Base-by-base conservation (phyloP, 129 eudicot genomes). In the Pulicaria dysenterica region DNA sequence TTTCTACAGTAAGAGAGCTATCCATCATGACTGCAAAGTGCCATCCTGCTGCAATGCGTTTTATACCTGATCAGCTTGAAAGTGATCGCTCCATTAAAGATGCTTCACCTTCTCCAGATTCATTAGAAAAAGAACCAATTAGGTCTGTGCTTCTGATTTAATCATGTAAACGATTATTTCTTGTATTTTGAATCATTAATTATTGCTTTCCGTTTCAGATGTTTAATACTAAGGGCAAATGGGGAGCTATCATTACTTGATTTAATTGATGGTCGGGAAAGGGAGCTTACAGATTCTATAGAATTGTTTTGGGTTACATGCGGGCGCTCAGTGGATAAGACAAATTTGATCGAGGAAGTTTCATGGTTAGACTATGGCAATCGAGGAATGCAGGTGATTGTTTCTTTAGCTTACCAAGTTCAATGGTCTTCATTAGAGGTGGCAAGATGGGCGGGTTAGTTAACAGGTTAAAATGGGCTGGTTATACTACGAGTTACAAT, bases 1-100 rank as follows among this genome's bases (percentile, higher is more conserved):
- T 93, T 93, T 89, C 98, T 90, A 93, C 98, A 90, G 98, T 93
- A 93, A 95, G 98, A 79, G 96, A 93, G 82, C 92, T 93, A 67
- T 93, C 98, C 48, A 93, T 93, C 84, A 87, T 93, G 95, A 93
- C 96, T 43, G 98, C 95, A 37, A 93, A 93, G 81, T 85, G 92
- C 83, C 98, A 90, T 83, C 98, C 98, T 61, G 92, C 95, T 61
- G 88, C 95, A 57, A 93, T 93, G 96, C 90, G 88, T 13, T 85
- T 93, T 73, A 85, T 93, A 73, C 98, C 98, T 7, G 92, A 93
- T 76, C 98, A 93, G 79, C 86, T 64, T 79, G 79, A 80, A 75
- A 80, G 77, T 67, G 91, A 83, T 36, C 47, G 31, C 34, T 77
- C 85, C 70, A 40, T 57, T 43, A 85, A 79, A 73, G 87, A 82